Evolutionary conservation across 768 basidiomycete species (phyloP), one percentile per base, ranked within the genome.

Genomic region (Fomitopsis serialis): DNA sequence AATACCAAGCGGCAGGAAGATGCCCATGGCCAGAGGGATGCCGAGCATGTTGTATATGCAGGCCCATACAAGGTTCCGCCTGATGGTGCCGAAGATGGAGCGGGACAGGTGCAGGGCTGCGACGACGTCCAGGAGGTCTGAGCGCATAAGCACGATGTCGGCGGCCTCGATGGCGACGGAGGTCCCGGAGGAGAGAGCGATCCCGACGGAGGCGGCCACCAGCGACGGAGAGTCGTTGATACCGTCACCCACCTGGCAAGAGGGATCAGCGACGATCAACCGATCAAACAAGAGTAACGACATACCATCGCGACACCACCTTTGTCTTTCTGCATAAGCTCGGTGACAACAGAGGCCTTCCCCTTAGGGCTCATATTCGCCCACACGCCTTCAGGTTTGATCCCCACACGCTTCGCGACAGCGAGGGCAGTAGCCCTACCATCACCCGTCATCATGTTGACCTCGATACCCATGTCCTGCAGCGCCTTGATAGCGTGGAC

Each of bases 221-320:
- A 99, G 84, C 12, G 96, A 97, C 1, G 95, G 96, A 2, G 96
- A 98, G 67, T 99, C 97, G 68, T 99, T 98, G 74, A 98, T 97
- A 32, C 97, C 97, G 68, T 99, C 97, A 22, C 97, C 97, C 37
- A 99, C 93, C 93, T 95, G 57, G 12, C 29, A 23, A 34, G 32
- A 50, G 1, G 56, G 42, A 10, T 24, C 36, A 37, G 45, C 12
- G 54, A 13, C 45, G 9, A 17, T 22, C n/a, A 52, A 15, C 23
- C 25, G 23, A 6, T 27, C 37, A 54, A 32, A 50, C 46, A 27
- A 1, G 23, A 8, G 21, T 10, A 21, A 3, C 27, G 15, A 72
- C 79, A 54, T 63, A 92, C 95, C 96, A 98, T 97, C 2, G 93
- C 94, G 32, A 98, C 87, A 25, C 87, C 89, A 10, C 78, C 78